Evolutionary conservation across 1,139 yeast species (phyloP), one percentile per base, ranked within the genome.

Genomic region (Suhomyces bolitotheri): DNA sequence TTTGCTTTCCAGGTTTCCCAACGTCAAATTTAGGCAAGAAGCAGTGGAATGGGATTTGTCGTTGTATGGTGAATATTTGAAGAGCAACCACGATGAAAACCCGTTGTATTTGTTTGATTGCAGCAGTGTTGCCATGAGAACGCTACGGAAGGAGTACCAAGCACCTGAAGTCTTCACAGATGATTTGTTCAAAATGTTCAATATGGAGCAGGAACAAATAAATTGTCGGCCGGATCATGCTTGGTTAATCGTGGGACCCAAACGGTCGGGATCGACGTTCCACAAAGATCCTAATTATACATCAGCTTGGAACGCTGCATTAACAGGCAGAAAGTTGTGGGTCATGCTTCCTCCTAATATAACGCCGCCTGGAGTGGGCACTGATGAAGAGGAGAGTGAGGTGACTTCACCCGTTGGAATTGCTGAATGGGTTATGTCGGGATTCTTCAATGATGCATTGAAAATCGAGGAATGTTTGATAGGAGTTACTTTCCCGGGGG

Each of bases 241-340:
- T 8, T 89, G 97, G 97, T 66, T 89, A 24, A 89, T 89, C 29
- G 73, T 85, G 11, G 97, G 97, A 0, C 88, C 95, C 1, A 67
- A 64, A 16, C 60, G 95, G 33, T 80, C 89, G 12, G 97, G 96
- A 0, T 85, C 95, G 1, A 84, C 95, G 0, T 89, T 88, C 58
- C 97, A 89, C 58, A 88, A 89, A 50, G 97, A 89, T 53, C 97
- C 97, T 3, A 89, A 89, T 54, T 78, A 80, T 30, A 89, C 96
- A 0, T 79, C 85, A 36, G 96, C 96, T 0, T 89, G 96, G 96
- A 89, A 89, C 57, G 76, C 88, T 0, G 80, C 83, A 3, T 58
- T 89, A 1, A 65, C 75, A 1, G 96, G 96, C 0, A 67, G 76
- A 38, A 89, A 89, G 56, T 67, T 88, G 34, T 89, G 97, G 97